Conservation (phyloP, 257 asterid species). For the Solanum chaucha region DNA sequence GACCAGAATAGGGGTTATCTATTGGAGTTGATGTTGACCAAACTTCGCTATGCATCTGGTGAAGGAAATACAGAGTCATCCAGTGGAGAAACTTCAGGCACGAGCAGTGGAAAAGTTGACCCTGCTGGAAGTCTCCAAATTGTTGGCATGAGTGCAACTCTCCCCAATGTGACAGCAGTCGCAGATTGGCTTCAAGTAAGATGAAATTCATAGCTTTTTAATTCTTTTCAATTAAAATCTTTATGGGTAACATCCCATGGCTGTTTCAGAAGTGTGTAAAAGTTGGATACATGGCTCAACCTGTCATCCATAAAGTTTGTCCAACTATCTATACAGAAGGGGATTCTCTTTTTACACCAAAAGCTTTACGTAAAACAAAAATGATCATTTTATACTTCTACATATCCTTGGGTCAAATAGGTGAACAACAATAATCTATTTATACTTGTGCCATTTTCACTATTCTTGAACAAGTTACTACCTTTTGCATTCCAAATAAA, state of each 20-base stretch:
- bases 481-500: neutral
- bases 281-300: neutral
- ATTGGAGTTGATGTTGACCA: constrained; percentile 89
- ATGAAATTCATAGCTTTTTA: neutral
- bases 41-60: constrained; percentile 93
- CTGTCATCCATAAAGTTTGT: neutral
- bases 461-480: neutral
- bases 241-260: neutral
- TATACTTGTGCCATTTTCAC: neutral
- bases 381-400: neutral
- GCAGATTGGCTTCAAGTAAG: constrained; percentile 92
- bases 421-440: neutral
- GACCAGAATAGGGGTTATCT: constrained; percentile 96
- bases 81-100: constrained; percentile 87
- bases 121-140: constrained; percentile 86
- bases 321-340: neutral
- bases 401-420: neutral
- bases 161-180: constrained; percentile 91
- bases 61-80: constrained; percentile 81
- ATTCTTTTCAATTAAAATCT: neutral
- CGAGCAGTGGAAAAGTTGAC: constrained; percentile 67
- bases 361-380: neutral
- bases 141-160: constrained; percentile 98
- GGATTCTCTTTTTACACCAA: neutral
- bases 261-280: neutral